These are phyloP conservation scores for Citrullus colocynthis DNA, from an alignment of 306 rosid genomes.

Conservation along the genomic window DNA sequence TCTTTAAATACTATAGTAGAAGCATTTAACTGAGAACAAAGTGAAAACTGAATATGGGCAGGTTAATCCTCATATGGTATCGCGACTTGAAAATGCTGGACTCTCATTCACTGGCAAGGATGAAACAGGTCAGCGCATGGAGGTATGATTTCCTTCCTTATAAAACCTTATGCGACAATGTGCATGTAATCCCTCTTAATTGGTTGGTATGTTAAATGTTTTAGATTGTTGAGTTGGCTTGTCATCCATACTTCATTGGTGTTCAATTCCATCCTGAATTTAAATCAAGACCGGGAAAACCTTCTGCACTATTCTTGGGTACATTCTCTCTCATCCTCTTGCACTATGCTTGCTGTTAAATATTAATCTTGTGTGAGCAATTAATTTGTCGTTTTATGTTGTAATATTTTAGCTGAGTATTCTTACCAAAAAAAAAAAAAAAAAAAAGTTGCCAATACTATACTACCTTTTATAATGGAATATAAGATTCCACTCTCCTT, in stretches of 20 bases:
- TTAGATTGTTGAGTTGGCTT: conserved; percentile 73
- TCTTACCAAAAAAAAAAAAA: too few species aligned
- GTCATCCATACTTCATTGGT: conserved; percentile 76
- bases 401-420: neutral
- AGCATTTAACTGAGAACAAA: neutral
- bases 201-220: neutral
- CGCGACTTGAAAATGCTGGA: conserved; percentile 30
- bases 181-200: neutral
- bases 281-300: conserved; percentile 79
- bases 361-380: neutral
- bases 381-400: neutral
- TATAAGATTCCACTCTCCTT: neutral
- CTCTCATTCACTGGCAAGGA: conserved; percentile 36
- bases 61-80: conserved; percentile 41
- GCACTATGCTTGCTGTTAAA: neutral
- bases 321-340: conserved; percentile 1
- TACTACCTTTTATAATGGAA: neutral
- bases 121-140: conserved; percentile 34
- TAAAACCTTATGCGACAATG: neutral
- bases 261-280: conserved; percentile 92
- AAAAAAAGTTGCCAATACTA: neutral
- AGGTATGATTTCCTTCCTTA: conserved; percentile 16
- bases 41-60: conserved; percentile 5
- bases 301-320: conserved; percentile 83
- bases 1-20: neutral